phyloP scores from a whole-genome alignment of 1,139 yeast genomes.

The Sugiyamaella paludigena region DNA sequence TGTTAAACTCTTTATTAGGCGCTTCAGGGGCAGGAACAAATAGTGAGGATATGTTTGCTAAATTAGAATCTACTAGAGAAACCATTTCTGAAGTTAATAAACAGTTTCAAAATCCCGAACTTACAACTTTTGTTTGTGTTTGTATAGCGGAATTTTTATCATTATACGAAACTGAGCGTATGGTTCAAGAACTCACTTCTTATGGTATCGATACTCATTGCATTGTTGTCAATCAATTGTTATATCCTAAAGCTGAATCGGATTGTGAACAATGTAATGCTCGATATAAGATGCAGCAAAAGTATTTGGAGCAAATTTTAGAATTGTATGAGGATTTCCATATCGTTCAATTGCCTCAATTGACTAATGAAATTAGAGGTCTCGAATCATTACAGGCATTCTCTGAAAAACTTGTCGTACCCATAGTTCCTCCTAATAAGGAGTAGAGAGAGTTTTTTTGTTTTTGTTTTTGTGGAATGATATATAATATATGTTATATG shows the following conservation, averaged over 20 bases:
- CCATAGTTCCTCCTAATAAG: constrained; percentile 18
- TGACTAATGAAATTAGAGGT: constrained; percentile 93
- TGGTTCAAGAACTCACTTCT: constrained; percentile 92
- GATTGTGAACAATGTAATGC: constrained; percentile 87
- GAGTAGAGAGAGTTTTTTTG: no score
- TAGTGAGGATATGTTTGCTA: constrained; percentile 75
- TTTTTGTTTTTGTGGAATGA: no score
- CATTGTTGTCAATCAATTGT: constrained; percentile 88
- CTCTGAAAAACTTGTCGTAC: constrained; percentile 37
- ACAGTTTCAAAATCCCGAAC: constrained; percentile 92
- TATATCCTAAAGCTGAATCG: constrained; percentile 64
- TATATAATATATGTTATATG: no score
- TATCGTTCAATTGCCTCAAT: constrained; percentile 88
- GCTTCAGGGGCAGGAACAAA: constrained; percentile 50
- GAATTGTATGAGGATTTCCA: constrained; percentile 95
- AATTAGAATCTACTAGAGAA: constrained; percentile 77
- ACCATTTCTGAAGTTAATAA: constrained; percentile 85
- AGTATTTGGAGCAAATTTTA: constrained; percentile 89
- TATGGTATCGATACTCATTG: constrained; percentile 96
- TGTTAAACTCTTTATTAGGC: constrained; percentile 75
- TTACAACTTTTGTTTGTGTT: constrained; percentile 95
- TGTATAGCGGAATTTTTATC: constrained; percentile 96
- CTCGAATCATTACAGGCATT: constrained; percentile 73
- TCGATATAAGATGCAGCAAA: constrained; percentile 94
- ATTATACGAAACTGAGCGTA: constrained; percentile 92